Evolutionary conservation across 805 yeast species (phyloP), one percentile per base, ranked within the genome.

Genomic region (Ogataea naganishii): DNA sequence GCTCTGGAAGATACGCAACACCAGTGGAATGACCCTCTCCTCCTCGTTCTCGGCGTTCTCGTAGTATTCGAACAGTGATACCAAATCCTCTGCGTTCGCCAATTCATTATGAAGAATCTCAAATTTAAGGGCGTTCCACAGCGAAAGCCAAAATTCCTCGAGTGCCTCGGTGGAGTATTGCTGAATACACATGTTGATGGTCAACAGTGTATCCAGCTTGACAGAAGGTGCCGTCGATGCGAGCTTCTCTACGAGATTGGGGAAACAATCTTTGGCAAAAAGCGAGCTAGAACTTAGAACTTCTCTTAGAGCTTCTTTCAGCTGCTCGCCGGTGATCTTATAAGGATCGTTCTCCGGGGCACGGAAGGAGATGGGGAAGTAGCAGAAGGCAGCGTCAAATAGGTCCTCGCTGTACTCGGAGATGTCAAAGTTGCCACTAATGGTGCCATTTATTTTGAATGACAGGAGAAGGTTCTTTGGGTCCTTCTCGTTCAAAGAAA

Each of bases 361-460:
- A 34, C 76, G 77, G 58, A 94, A 92, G 1, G 96, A 81, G 24
- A 92, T 88, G 9, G 99, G 99, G 60, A 89, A 92, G 58, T 92
- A 92, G 54, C 98, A 92, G 50, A 89, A 94, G 23, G 84, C 64
- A 20, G 81, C 73, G 49, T 92, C 98, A 49, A 88, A 94, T 35
- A 92, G 51, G 7, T 82, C 84, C 40, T 80, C 79, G 19, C 69
- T 47, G 44, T 51, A 58, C n/a, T 53, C 50, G 24, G 53, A 40
- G 29, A 72, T 60, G 3, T 60, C 56, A 17, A 74, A 58, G 3
- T 42, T 43, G 14, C 47, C 35, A 13, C 75, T 62, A 10, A 88
- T 68, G 5, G 31, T 24, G 9, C 51, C 40, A 39, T 77, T 73
- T 25, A 85, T 46, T 4, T 60, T 50, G 43, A 89, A 83, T 2